Evolutionary conservation across 2,329 filamentous ascomycete species (phyloP).

Genomic region (Mariannaea sp.): DNA sequence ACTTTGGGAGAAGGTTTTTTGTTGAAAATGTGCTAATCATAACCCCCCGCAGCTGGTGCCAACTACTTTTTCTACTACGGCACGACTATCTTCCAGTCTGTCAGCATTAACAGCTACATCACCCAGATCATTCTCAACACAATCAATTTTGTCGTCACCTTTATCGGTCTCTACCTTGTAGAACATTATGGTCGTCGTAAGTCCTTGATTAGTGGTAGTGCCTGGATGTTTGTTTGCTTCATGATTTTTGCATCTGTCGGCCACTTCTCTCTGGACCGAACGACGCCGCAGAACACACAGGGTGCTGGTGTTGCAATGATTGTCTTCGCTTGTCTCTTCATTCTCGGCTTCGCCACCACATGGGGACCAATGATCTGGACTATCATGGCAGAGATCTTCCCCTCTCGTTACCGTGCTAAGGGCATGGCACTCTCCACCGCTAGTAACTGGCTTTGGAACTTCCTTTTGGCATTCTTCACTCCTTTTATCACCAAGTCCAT

Average conservation of each 20-base stretch:
- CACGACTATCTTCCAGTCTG: slow-evolving; percentile 55
- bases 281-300: slow-evolving; percentile 42
- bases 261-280: slow-evolving; percentile 51
- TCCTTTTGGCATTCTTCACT: slow-evolving; percentile 77
- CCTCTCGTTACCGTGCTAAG: slow-evolving; percentile 63
- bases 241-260: slow-evolving; percentile 60
- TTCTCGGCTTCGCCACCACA: slow-evolving; percentile 68
- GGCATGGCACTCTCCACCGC: slow-evolving; percentile 65
- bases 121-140: slow-evolving; percentile 70
- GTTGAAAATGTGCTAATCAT: not conserved
- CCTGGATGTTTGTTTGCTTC: slow-evolving; percentile 67
- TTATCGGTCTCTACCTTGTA: slow-evolving; percentile 71
- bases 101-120: slow-evolving; percentile 62
- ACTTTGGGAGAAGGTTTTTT: not conserved
- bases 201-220: slow-evolving; percentile 64
- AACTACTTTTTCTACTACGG: slow-evolving; percentile 72
- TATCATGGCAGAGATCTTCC: slow-evolving; percentile 68
- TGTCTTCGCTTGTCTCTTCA: slow-evolving; percentile 66
- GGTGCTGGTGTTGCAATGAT: slow-evolving; percentile 64
- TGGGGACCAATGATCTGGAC: slow-evolving; percentile 71
- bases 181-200: slow-evolving; percentile 69
- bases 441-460: slow-evolving; percentile 74
- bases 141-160: slow-evolving; percentile 71
- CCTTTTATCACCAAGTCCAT: slow-evolving; percentile 77
- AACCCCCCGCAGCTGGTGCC: slow-evolving; percentile 52